A percentile compares a stretch with the other conserved stretches of the same genome.
phyloP scores from a whole-genome alignment of 2,329 filamentous ascomycete species.

The Stemphylium beticola region DNA sequence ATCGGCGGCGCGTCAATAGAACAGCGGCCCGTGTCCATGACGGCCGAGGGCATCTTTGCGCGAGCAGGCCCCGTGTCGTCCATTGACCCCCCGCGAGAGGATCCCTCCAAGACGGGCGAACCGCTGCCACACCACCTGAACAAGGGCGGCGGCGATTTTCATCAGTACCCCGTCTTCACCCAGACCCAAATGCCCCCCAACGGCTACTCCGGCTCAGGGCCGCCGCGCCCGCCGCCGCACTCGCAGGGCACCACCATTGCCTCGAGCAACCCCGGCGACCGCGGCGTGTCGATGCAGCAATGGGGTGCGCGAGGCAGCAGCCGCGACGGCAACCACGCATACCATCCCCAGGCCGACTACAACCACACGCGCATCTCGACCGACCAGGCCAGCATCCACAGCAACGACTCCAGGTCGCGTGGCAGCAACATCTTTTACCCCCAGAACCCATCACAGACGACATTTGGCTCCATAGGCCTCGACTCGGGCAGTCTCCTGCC shows the following conservation, averaged over 20 bases:
- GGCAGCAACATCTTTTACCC: slow-evolving; percentile 56
- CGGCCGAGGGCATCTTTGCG: slow-evolving; percentile 70
- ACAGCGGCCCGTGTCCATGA: slow-evolving; percentile 64
- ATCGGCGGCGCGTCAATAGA: slow-evolving; percentile 68
- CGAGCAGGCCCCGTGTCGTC: slow-evolving; percentile 84
- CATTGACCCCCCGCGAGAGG: slow-evolving; percentile 79
- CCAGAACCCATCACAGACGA: slow-evolving; percentile 64
- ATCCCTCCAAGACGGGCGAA: slow-evolving; percentile 74
- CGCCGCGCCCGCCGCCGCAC: slow-evolving; percentile 65
- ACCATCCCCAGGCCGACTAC: slow-evolving; percentile 45
- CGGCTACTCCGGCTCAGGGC: slow-evolving; percentile 58
- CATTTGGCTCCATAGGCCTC: slow-evolving; percentile 54
- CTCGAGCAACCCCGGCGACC: slow-evolving; percentile 70
- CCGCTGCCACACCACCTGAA: slow-evolving; percentile 84
- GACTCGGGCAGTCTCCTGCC: slow-evolving; percentile 49
- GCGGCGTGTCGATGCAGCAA: slow-evolving; percentile 75
- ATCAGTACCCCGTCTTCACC: slow-evolving; percentile 84
- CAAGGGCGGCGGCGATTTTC: slow-evolving; percentile 77
- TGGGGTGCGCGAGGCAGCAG: slow-evolving; percentile 62
- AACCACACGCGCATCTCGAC: slow-evolving; percentile 63
- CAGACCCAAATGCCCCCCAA: slow-evolving; percentile 58
- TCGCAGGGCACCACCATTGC: slow-evolving; percentile 67
- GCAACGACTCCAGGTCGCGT: slow-evolving; percentile 65
- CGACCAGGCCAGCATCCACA: slow-evolving; percentile 71
- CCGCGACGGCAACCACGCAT: slow-evolving; percentile 32